These are phyloP conservation scores for Suillus alpinus DNA, from an alignment of 768 basidiomycete genomes.

Conservation along the genomic window DNA sequence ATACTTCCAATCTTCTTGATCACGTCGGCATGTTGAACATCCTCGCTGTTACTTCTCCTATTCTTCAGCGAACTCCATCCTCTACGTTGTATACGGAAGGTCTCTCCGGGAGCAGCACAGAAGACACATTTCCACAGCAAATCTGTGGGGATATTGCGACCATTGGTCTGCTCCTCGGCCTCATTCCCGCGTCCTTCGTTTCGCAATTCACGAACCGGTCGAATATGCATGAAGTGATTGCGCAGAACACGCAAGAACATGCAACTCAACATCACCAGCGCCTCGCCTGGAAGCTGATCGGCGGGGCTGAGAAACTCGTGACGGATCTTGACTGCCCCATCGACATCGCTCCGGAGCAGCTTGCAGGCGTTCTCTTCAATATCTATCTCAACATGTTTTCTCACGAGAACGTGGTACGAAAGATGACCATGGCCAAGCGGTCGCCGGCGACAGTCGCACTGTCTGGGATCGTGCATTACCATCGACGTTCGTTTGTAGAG, in stretches of 20 bases:
- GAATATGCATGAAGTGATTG: conserved; percentile 19
- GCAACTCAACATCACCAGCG: conserved; percentile 19
- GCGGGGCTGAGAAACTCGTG: background rate
- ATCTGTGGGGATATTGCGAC: too few species aligned
- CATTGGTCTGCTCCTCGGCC: conserved; percentile 23
- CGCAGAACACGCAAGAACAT: background rate
- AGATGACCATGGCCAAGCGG: conserved; percentile 6
- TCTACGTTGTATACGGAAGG: conserved; percentile 28
- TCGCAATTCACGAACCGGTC: conserved; percentile 28
- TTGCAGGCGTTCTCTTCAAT: conserved; percentile 22
- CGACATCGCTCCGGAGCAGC: conserved; percentile 19
- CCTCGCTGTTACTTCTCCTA: conserved; percentile 19
- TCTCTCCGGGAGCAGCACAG: conserved; percentile 13
- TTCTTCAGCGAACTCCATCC: conserved; percentile 20
- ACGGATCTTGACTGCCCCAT: background rate
- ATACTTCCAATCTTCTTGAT: too few species aligned
- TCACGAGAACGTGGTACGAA: conserved; percentile 21
- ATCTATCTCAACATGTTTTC: too few species aligned
- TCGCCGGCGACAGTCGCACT: conserved; percentile 3
- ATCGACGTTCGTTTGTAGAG: conserved; percentile 44
- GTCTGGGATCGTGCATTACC: conserved; percentile 40
- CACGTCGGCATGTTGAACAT: conserved; percentile 29
- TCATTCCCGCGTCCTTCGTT: conserved; percentile 21
- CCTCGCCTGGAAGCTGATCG: conserved; percentile 26
- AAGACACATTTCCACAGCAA: conserved; percentile 18